Evolutionary conservation across 148 eudicot genomes (phyloP).

Genomic region (Nepenthes gracilis): DNA sequence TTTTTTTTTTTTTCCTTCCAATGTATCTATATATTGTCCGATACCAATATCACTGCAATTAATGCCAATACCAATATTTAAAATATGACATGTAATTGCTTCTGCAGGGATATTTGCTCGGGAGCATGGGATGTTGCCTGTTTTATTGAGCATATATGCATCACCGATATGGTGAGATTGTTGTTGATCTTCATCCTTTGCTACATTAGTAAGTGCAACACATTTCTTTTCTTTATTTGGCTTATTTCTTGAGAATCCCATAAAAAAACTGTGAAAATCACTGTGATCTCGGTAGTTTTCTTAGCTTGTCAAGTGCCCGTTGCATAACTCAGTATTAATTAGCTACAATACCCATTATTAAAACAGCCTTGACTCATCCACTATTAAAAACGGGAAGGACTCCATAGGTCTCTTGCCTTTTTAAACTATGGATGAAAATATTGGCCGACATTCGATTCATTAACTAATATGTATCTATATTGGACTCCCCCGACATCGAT

Average conservation of each 20-base stretch:
- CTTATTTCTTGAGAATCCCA: not conserved
- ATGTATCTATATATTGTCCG: not conserved
- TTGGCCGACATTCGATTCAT: no score
- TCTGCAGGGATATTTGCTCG: conserved; percentile 25
- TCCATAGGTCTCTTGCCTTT: no score
- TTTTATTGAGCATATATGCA: conserved; percentile 35
- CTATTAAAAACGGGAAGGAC: no score
- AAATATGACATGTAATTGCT: not conserved
- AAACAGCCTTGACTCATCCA: no score
- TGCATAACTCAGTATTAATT: no score
- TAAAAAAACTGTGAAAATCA: not conserved
- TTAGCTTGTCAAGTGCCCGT: no score
- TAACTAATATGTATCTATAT: no score
- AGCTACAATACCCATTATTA: no score
- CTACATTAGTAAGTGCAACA: conserved; percentile 22
- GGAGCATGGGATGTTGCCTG: conserved; percentile 41
- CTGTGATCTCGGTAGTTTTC: not conserved
- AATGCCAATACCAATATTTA: no score
- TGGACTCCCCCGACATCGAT: no score
- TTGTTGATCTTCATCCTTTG: conserved; percentile 22
- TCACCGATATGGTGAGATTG: conserved; percentile 21
- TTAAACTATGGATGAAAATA: no score
- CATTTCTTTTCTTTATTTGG: not conserved
- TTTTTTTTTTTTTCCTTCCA: not conserved
- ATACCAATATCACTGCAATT: no score